These are phyloP conservation scores for Fusarium compactum DNA, from an alignment of 2,329 filamentous ascomycete species.

Conservation along the genomic window DNA sequence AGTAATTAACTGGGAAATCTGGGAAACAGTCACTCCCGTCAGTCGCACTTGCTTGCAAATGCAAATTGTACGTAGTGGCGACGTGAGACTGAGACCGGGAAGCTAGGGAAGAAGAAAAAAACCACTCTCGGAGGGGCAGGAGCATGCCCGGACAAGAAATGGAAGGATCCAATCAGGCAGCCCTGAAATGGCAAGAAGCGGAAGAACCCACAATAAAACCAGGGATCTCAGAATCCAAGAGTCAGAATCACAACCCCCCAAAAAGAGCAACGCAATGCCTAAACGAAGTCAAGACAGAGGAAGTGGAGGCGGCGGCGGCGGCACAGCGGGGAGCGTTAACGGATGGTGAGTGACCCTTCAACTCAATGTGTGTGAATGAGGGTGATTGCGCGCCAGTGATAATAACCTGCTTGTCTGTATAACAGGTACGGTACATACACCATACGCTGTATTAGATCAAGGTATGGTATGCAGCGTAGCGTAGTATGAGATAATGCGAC, in stretches of 20 bases:
- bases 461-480: constrained; percentile 22
- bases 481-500: constrained; percentile 45
- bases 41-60: constrained; percentile 34
- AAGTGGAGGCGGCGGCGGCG: constrained; percentile 35
- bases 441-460: constrained; percentile 1
- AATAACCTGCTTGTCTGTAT: not conserved
- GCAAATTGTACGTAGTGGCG: constrained; percentile 24
- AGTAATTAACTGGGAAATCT: constrained; percentile 38
- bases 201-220: constrained; percentile 25
- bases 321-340: constrained; percentile 38
- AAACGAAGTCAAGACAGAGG: constrained; percentile 31
- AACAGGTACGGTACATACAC: not conserved
- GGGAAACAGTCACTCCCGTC: constrained; percentile 19
- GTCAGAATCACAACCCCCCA: constrained; percentile 17
- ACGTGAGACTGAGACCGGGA: constrained; percentile 37
- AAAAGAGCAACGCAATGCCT: constrained; percentile 8
- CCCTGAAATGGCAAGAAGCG: constrained; percentile 27
- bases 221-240: constrained; percentile 28
- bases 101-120: constrained; percentile 28
- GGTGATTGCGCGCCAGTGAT: constrained; percentile 36
- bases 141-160: constrained; percentile 10
- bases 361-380: not conserved
- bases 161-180: constrained; percentile 32
- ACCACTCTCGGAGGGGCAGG: constrained; percentile 32
- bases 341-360: constrained; percentile 34